A percentile compares a stretch with the other conserved stretches of the same genome.
phyloP scores from a whole-genome alignment of 331 rosid genomes.

The Erythrophleum ivorense region DNA sequence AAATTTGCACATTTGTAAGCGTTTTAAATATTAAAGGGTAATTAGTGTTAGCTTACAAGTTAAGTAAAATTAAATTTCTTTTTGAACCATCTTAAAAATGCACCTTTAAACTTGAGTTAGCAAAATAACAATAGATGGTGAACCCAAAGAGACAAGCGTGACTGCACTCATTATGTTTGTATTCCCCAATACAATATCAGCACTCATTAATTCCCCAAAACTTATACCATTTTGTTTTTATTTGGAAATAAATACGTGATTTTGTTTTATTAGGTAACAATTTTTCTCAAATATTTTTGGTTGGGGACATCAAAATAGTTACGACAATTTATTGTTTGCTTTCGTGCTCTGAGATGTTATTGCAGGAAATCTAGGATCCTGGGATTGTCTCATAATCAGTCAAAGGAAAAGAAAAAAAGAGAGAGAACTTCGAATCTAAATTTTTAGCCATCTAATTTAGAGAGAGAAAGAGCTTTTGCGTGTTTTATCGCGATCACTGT shows the following conservation, averaged over 20 bases:
- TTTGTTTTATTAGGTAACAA: neutral
- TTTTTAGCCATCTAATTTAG: neutral
- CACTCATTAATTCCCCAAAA: neutral
- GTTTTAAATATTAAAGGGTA: neutral
- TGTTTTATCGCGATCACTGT: neutral
- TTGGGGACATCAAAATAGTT: neutral
- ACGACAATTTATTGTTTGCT: neutral
- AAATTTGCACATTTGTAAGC: conserved; percentile 29
- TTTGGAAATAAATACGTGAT: neutral
- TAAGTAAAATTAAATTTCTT: neutral
- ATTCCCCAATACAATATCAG: neutral
- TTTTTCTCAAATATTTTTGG: neutral
- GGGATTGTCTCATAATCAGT: neutral
- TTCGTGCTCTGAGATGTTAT: neutral
- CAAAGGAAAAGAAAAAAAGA: neutral
- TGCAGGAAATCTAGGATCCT: conserved; percentile 46
- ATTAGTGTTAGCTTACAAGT: neutral
- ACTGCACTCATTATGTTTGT: neutral
- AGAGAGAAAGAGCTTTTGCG: neutral
- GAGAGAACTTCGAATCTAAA: neutral
- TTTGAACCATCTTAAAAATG: too few species aligned
- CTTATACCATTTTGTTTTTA: neutral
- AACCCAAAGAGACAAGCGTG: conserved; percentile 1
- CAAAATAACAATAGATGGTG: neutral
- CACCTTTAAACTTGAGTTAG: neutral